Evolutionary conservation across 768 basidiomycete species (phyloP).

Genomic region (Lactifluus volemus): DNA sequence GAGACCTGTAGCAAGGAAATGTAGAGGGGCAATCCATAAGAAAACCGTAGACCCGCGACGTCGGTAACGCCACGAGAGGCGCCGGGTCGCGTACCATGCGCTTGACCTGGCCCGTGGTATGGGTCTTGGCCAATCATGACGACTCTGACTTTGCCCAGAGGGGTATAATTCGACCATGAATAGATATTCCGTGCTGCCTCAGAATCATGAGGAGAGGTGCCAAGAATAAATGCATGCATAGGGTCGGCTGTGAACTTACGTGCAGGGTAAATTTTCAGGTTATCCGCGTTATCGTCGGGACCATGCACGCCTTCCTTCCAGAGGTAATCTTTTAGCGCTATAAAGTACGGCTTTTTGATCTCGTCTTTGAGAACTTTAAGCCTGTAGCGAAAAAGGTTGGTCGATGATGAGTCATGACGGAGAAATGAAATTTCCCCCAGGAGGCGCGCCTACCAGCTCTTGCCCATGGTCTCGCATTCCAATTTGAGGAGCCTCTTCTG

Average conservation of each 20-base stretch:
- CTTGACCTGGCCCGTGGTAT: conserved; percentile 73
- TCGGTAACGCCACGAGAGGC: background rate
- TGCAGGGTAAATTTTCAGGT: conserved; percentile 64
- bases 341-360: conserved; percentile 68
- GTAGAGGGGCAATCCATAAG: background rate
- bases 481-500: conserved; percentile 50
- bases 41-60: background rate
- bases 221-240: background rate
- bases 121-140: conserved; percentile 91
- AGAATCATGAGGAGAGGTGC: background rate
- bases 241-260: conserved; percentile 39
- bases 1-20: conserved; percentile 41
- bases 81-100: conserved; percentile 56
- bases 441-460: conserved; percentile 47
- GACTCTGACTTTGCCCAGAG: conserved; percentile 74
- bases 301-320: conserved; percentile 55
- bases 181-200: conserved; percentile 72
- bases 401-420: background rate
- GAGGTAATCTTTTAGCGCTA: conserved; percentile 60
- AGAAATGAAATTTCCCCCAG: background rate
- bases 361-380: conserved; percentile 67
- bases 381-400: conserved; percentile 34
- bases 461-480: conserved; percentile 66
- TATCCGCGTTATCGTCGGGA: conserved; percentile 35
- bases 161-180: conserved; percentile 79